Percentiles rank a stretch among this genome's conserved stretches.
Evolutionary conservation across 108 stramenopile genomes (phyloP).

Genomic region (Stephanodiscus minutulus): DNA sequence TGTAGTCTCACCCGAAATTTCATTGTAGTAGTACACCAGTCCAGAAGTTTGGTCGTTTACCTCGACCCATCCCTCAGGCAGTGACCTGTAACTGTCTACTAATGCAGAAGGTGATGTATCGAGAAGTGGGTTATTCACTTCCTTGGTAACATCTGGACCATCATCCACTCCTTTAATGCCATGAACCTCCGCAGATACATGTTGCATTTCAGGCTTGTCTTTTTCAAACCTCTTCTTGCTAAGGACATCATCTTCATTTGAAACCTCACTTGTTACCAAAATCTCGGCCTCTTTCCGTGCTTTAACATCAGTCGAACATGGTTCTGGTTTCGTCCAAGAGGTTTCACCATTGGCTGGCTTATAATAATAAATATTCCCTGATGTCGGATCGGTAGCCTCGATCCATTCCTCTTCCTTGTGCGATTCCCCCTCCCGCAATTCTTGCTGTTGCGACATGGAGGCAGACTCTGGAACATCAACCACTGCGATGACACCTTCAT

Average conservation of each 20-base stretch:
- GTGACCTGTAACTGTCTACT: neutral
- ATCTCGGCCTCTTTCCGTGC: neutral
- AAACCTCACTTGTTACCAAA: neutral
- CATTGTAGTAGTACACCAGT: constrained; percentile 67
- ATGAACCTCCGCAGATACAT: neutral
- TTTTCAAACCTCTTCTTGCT: neutral
- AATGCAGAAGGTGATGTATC: neutral
- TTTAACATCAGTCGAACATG: neutral
- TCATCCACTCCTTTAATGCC: neutral
- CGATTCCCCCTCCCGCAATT: neutral
- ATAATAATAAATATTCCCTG: constrained; percentile 63
- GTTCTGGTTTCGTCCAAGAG: constrained; percentile 57
- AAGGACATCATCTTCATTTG: neutral
- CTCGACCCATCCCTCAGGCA: constrained; percentile 68
- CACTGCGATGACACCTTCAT: neutral
- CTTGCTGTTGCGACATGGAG: neutral
- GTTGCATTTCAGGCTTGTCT: neutral
- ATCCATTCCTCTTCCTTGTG: constrained; percentile 54
- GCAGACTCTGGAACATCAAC: neutral
- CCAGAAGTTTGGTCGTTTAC: constrained; percentile 50
- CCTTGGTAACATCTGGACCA: neutral
- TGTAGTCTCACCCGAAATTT: constrained; percentile 59
- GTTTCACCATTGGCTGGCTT: constrained; percentile 42
- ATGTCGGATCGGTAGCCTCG: constrained; percentile 51
- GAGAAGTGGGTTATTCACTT: neutral